Evolutionary conservation across 768 basidiomycete genomes (phyloP), one percentile per base, ranked within the genome.

Genomic region (Russula olivacea): DNA sequence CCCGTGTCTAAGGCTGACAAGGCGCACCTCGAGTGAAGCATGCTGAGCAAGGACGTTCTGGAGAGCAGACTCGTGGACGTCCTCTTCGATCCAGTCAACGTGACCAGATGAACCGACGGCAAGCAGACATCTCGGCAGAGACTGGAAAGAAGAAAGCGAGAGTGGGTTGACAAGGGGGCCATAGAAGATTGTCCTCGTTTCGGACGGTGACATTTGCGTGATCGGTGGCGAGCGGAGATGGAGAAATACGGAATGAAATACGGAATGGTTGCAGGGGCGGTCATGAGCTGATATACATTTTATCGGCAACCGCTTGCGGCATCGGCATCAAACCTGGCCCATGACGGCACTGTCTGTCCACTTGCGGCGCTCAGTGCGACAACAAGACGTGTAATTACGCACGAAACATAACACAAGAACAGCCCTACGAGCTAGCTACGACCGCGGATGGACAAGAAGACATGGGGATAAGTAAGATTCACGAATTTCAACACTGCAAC

Each of bases 11-110:
- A 81, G 73, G 63, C 80, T 72, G 7, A 80, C 71, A 48, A 80
- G 49, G 34, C 73, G 69, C 45, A 70, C 61, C 1, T 71, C 69
- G 25, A 55, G 19, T 17, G 76, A 69, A n/a, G 84, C 87, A 64
- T 84, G 81, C 49, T 74, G 72, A 0, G 77, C 76, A 52, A 89
- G 72, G 3, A 76, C 75, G 21, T 83, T 77, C 71, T 79, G 80
- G 9, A 90, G 68, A 55, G 72, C 71, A 52, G 77, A 72, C 14
- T 74, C 69, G 34, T 71, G 72, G 19, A 91, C 83, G 72, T 88
- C 77, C 50, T 82, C 75, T 51, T 83, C 82, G 45, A 92, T 76
- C 88, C 89, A 93, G 34, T 82, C 81, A 53, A 95, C 89, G 55
- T 80, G 71, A 0, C 88, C 87, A 1, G 76, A 68, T 2, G 68